A percentile compares a stretch with the other conserved stretches of the same genome.
phyloP scores from a whole-genome alignment of 2,329 filamentous ascomycete genomes.

The Curvularia spicifera region DNA sequence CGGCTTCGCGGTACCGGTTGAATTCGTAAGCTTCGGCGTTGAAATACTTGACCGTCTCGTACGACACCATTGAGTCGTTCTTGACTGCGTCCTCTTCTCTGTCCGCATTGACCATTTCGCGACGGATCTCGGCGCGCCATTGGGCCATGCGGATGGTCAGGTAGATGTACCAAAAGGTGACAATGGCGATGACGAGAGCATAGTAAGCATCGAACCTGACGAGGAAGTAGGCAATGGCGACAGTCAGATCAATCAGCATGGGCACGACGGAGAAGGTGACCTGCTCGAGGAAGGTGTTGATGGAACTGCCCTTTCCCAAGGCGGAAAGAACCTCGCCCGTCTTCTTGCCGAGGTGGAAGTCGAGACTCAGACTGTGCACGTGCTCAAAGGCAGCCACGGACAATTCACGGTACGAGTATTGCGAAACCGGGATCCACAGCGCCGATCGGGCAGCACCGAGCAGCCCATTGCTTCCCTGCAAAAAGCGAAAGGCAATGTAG shows the following conservation, averaged over 20 bases:
- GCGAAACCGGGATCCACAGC: constrained; percentile 94
- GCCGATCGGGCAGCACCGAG: constrained; percentile 81
- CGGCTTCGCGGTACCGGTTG: constrained; percentile 62
- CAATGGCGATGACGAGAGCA: constrained; percentile 84
- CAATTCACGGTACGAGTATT: constrained; percentile 93
- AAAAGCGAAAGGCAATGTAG: constrained; percentile 77
- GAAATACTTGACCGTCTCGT: constrained; percentile 78
- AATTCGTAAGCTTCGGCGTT: constrained; percentile 67
- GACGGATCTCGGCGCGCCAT: constrained; percentile 86
- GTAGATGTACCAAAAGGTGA: constrained; percentile 96
- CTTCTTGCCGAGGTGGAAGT: constrained; percentile 95
- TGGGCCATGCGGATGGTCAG: constrained; percentile 95
- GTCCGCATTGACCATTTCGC: constrained; percentile 93
- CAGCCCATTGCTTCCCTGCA: constrained; percentile 88
- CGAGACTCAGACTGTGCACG: constrained; percentile 90
- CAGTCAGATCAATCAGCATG: constrained; percentile 87
- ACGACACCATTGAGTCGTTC: constrained; percentile 98
- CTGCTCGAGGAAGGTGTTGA: constrained; percentile 96
- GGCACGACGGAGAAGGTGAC: constrained; percentile 95
- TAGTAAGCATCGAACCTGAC: constrained; percentile 85
- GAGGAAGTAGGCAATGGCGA: constrained; percentile 84
- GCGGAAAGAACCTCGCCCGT: constrained; percentile 96
- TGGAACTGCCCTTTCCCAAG: constrained; percentile 92
- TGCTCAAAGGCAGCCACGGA: constrained; percentile 97
- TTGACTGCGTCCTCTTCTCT: constrained; percentile 96